Conservation (phyloP, 2,329 filamentous ascomycete species). For the Diaporthe sp. region DNA sequence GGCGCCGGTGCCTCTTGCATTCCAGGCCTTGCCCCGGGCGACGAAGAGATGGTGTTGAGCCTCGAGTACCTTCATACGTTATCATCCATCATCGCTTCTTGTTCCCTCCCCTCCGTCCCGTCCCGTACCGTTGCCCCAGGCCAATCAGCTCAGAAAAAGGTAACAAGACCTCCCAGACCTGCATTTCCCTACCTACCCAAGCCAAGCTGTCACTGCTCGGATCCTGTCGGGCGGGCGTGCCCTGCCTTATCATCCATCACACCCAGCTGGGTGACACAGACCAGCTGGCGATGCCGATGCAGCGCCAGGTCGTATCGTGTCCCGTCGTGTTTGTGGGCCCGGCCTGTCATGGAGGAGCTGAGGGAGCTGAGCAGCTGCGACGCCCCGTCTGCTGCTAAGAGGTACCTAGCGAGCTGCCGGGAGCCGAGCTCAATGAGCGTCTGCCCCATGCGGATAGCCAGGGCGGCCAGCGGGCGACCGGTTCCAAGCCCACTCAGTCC, state of each 20-base stretch:
- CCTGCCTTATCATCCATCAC: conserved; percentile 1
- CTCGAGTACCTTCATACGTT: neutral
- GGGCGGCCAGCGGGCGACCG: conserved; percentile 19
- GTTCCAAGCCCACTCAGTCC: conserved; percentile 18
- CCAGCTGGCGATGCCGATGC: conserved; percentile 24
- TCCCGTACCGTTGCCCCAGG: conserved; percentile 12
- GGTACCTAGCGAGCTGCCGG: conserved; percentile 15
- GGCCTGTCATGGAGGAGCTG: conserved; percentile 15
- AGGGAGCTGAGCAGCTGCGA: conserved; percentile 20
- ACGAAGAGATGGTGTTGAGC: conserved; percentile 21
- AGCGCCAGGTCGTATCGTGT: conserved; percentile 20
- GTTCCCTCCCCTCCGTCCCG: neutral
- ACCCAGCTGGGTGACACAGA: conserved; percentile 25
- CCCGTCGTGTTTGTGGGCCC: conserved; percentile 7
- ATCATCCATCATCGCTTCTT: neutral
- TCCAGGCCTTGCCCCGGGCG: neutral
- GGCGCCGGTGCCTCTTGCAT: neutral
- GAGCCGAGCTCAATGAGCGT: conserved; percentile 27
- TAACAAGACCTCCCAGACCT: neutral
- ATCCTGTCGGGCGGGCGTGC: conserved; percentile 8
- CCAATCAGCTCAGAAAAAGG: neutral
- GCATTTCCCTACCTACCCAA: neutral
- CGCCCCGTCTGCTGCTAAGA: conserved; percentile 7
- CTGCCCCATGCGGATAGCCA: conserved; percentile 21
- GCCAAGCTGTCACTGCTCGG: conserved; percentile 5